Conservation (phyloP, 2,329 filamentous ascomycete species). For the Corinectria fuckeliana region DNA sequence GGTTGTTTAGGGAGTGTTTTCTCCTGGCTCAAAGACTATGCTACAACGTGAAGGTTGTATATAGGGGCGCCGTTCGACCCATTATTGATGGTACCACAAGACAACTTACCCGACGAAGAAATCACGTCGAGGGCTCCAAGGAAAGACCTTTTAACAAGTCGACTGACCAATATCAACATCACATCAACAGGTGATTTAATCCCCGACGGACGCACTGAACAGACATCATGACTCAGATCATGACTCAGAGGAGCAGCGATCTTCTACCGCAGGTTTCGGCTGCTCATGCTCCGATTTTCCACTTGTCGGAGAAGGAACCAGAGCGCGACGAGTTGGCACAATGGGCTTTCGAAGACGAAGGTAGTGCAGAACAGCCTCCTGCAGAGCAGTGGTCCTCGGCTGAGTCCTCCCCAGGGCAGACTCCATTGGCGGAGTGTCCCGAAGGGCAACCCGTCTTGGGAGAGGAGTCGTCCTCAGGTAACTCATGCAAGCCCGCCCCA, state of each 20-base stretch:
- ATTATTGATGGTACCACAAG: not conserved
- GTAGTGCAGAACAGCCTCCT: not conserved
- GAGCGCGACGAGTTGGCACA: not conserved
- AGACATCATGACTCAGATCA: not conserved
- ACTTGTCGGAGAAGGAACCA: not conserved
- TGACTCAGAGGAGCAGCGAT: not conserved
- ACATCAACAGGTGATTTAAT: not conserved
- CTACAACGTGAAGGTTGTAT: not conserved
- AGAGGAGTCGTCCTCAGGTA: not conserved
- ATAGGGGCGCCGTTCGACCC: not conserved
- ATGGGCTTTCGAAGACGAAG: not conserved
- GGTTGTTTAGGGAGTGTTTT: not conserved
- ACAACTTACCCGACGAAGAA: not conserved
- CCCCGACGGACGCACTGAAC: not conserved
- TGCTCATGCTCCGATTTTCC: not conserved
- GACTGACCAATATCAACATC: not conserved
- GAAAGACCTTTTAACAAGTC: not conserved
- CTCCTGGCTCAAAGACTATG: not conserved
- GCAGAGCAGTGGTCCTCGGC: not conserved
- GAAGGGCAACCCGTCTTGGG: no score
- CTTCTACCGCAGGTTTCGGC: not conserved
- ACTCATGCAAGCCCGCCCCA: no score
- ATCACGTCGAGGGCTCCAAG: not conserved
- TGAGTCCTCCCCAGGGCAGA: not conserved
- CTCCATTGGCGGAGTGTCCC: not conserved